These are phyloP conservation scores for Xylaria sp. DNA, from an alignment of 2,329 filamentous ascomycete species.

Conservation along the genomic window DNA sequence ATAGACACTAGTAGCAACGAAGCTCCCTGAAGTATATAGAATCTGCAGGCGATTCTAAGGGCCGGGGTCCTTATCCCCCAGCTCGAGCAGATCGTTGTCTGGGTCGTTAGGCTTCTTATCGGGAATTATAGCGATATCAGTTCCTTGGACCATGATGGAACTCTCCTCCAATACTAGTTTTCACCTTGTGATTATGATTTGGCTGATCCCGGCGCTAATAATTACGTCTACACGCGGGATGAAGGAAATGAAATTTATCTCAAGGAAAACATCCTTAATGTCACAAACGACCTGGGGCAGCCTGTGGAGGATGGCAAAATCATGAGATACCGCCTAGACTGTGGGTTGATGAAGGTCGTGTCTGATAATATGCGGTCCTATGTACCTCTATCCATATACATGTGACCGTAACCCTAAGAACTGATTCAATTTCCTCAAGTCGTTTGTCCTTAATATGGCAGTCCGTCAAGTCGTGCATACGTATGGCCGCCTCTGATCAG, in stretches of 20 bases:
- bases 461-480: slow-evolving; percentile 72
- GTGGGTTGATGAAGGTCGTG: too few species aligned
- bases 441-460: too few species aligned
- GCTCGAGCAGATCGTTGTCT: slow-evolving; percentile 38
- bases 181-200: not conserved
- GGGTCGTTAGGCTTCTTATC: slow-evolving; percentile 39
- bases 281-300: slow-evolving; percentile 72
- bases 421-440: too few species aligned
- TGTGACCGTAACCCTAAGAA: too few species aligned
- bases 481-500: slow-evolving; percentile 89
- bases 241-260: slow-evolving; percentile 49
- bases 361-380: too few species aligned
- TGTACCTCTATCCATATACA: too few species aligned
- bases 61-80: slow-evolving; percentile 34
- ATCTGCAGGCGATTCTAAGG: too few species aligned
- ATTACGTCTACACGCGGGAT: not conserved
- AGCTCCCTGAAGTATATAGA: not conserved
- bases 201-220: not conserved
- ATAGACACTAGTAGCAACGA: too few species aligned
- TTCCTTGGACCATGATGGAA: not conserved
- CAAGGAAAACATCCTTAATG: slow-evolving; percentile 64
- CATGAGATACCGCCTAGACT: too few species aligned
- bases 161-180: not conserved
- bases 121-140: not conserved
- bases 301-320: slow-evolving; percentile 68